Percentiles rank a stretch among this genome's conserved stretches.
Evolutionary conservation across 2,329 filamentous ascomycete genomes (phyloP).

Genomic region (Aotearoamyces nothofagi): DNA sequence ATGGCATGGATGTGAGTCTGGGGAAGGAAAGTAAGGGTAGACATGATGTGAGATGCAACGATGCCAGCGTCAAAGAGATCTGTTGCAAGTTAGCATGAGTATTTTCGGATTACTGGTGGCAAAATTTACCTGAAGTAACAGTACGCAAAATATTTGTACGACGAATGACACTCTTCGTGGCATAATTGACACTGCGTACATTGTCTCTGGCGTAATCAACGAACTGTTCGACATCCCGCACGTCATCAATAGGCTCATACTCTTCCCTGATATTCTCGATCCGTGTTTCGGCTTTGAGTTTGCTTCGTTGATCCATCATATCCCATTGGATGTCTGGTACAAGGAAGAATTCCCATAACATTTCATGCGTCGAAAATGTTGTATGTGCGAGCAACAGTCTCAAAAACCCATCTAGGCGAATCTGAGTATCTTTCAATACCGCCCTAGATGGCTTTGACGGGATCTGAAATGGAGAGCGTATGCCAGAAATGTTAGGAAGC

Average conservation of each 20-base stretch:
- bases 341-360: conserved; percentile 98
- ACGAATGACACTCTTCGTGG: conserved; percentile 69
- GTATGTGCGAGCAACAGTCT: conserved; percentile 76
- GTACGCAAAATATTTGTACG: conserved; percentile 61
- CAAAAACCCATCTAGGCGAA: conserved; percentile 75
- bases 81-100: conserved; percentile 20
- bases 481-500: conserved; percentile 64
- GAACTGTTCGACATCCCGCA: conserved; percentile 84
- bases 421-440: conserved; percentile 74
- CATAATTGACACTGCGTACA: conserved; percentile 69
- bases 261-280: conserved; percentile 80
- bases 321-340: conserved; percentile 85
- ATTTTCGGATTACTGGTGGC: neutral
- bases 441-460: conserved; percentile 82
- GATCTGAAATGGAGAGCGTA: conserved; percentile 82
- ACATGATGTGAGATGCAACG: conserved; percentile 34
- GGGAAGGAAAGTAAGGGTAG: conserved; percentile 53
- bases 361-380: conserved; percentile 89
- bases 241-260: conserved; percentile 67
- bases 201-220: conserved; percentile 82
- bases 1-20: conserved; percentile 53
- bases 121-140: conserved; percentile 38
- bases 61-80: conserved; percentile 55
- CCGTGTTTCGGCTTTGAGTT: conserved; percentile 70
- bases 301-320: conserved; percentile 79